Base-by-base conservation (phyloP, 139 green algal genomes). In the Deuterostichococcus epilithicus region DNA sequence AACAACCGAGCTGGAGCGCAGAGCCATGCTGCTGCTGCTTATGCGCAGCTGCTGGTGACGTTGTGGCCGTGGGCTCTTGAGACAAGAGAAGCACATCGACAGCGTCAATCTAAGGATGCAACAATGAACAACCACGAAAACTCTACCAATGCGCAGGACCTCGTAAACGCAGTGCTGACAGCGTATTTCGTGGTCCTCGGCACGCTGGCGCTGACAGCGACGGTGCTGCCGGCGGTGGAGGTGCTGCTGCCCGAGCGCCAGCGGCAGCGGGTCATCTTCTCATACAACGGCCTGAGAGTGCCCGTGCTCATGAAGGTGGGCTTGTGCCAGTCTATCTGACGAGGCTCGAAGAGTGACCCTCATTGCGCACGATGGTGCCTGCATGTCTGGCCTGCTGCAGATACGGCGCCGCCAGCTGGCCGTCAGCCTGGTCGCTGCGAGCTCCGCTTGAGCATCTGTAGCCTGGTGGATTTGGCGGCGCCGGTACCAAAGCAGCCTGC, bases 131-230 rank as follows among this genome's bases (percentile, higher is more conserved):
- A 13, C 10, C 13, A 8, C 8, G 42, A 52, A 13, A 8, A 52
- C 42, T 52, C 42, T 52, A 52, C 13, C 13, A 13, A 8, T 52
- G 13, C 42, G 42, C 42, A 52, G 42, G 84, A 97, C 35, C 70
- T 92, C 0, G 82, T 96, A 36, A 96, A 96, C 74, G 73, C 75
- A 1, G 82, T 93, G 18, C 78, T 97, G n/a, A 86, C 82, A 13
- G 75, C 75, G 39, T 99, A 99, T 87, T 97, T 99, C 80, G 89
- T 94, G 5, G 38, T 95, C 5, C 88, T 99, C 20, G 96, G 94
- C 13, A 87, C 88, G 13, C 73, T 97, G 42, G 92, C 91, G 0
- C 70, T 96, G 59, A 89, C 88, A 22, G 83, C 83, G 2, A 88
- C 87, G 1, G 32, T 85, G 25, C 68, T 89, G 20, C 93, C 93